Percentiles rank a stretch among this genome's conserved stretches.
These are phyloP conservation scores for Botrytis tulipae DNA, from an alignment of 2,329 filamentous ascomycete genomes.

Conservation along the genomic window DNA sequence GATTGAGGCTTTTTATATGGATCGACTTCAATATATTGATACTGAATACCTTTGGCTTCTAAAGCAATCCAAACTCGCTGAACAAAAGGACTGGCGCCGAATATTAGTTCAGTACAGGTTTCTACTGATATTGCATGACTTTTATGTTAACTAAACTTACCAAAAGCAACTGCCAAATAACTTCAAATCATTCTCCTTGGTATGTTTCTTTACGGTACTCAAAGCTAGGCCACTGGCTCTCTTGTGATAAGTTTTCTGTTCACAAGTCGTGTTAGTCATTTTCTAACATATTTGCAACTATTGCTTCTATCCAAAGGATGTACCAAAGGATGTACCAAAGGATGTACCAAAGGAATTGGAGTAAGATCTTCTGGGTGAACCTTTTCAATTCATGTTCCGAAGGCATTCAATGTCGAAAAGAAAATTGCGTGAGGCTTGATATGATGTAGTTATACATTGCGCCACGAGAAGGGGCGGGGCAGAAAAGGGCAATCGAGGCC, in stretches of 20 bases:
- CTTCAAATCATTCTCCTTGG: constrained; percentile 69
- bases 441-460: background rate
- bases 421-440: background rate
- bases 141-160: constrained; percentile 45
- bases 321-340: background rate
- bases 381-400: background rate
- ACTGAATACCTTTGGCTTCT: constrained; percentile 72
- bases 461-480: background rate
- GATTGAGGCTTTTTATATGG: constrained; percentile 71
- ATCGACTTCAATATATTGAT: constrained; percentile 85
- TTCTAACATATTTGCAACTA: constrained; percentile 42
- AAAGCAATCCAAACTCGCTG: constrained; percentile 88
- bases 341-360: background rate
- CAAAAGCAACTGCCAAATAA: constrained; percentile 83
- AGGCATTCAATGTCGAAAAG: background rate
- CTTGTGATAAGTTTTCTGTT: constrained; percentile 69
- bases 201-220: constrained; percentile 66
- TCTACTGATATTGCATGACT: constrained; percentile 24
- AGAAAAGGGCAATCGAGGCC: background rate
- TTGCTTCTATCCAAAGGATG: background rate
- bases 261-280: constrained; percentile 41
- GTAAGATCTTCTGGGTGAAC: background rate
- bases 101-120: constrained; percentile 22
- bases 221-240: constrained; percentile 71
- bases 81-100: constrained; percentile 63